Evolutionary conservation across 306 rosid species (phyloP).

Genomic region (Fragaria iinumae): DNA sequence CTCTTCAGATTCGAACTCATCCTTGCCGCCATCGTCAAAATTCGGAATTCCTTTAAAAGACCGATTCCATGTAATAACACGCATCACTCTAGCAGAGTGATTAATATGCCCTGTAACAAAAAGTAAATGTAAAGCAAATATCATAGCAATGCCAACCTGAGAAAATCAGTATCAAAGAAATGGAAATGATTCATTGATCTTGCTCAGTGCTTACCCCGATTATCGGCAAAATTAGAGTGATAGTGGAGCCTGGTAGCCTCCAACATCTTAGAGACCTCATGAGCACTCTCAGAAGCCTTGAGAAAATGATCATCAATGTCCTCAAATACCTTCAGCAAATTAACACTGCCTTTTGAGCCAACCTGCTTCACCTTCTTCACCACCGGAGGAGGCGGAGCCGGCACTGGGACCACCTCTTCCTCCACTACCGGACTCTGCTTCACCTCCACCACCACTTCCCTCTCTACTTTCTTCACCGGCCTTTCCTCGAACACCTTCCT

Average conservation of each 20-base stretch:
- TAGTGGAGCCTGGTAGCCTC: constrained; percentile 88
- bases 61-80: constrained; percentile 90
- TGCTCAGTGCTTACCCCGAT: constrained; percentile 52
- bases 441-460: constrained; percentile 18
- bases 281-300: constrained; percentile 86
- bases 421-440: constrained; percentile 21
- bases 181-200: not conserved
- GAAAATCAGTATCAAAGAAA: not conserved
- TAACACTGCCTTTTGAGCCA: constrained; percentile 24
- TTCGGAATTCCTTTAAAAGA: constrained; percentile 64
- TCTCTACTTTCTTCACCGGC: constrained; percentile 35
- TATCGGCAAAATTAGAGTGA: constrained; percentile 97
- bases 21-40: constrained; percentile 59
- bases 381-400: constrained; percentile 30
- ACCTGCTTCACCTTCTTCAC: constrained; percentile 54
- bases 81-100: constrained; percentile 93
- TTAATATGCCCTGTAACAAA: constrained; percentile 71
- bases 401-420: constrained; percentile 32
- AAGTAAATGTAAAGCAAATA: not conserved
- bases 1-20: constrained; percentile 74
- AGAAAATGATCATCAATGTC: constrained; percentile 79
- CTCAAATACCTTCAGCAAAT: constrained; percentile 49
- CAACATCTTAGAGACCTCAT: constrained; percentile 91
- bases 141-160: not conserved
- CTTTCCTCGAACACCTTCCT: constrained; percentile 37